These are phyloP conservation scores for Cladosporium phlei DNA, from an alignment of 2,329 filamentous ascomycete genomes.

Conservation along the genomic window DNA sequence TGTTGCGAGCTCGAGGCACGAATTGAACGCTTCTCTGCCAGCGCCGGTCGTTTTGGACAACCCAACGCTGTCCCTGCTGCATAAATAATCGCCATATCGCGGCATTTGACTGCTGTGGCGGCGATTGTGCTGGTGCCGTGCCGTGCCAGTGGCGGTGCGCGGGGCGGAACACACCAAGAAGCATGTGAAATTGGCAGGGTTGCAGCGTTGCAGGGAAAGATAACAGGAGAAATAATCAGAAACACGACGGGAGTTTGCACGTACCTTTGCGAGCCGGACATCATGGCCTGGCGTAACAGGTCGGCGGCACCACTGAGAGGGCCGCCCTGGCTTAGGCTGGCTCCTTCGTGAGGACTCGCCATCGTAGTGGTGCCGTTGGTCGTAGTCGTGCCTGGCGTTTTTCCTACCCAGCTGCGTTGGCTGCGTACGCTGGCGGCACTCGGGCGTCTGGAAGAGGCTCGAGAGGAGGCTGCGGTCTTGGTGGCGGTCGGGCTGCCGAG, in stretches of 20 bases:
- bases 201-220: too few relatives aligned
- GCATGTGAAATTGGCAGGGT: constrained; percentile 14
- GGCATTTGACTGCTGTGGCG: constrained; percentile 14
- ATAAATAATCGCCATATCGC: constrained; percentile 2
- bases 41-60: constrained; percentile 9
- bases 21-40: constrained; percentile 1
- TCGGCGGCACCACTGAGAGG: constrained; percentile 42
- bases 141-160: constrained; percentile 12
- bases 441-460: constrained; percentile 17
- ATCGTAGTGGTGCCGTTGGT: constrained; percentile 19
- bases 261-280: constrained; percentile 47
- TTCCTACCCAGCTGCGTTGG: constrained; percentile 22
- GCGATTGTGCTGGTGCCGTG: too few relatives aligned
- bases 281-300: constrained; percentile 54
- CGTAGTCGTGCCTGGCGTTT: constrained; percentile 17
- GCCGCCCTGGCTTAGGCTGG: constrained; percentile 41
- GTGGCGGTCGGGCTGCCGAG: constrained; percentile 11
- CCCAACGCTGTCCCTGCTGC: constrained; percentile 1
- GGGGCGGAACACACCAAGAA: constrained; percentile 1
- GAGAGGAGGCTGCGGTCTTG: constrained; percentile 13
- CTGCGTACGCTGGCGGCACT: constrained; percentile 16
- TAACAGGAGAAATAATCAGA: constrained; percentile 19
- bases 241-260: constrained; percentile 28
- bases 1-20: constrained; percentile 12
- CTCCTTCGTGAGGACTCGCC: constrained; percentile 27